phyloP scores from a whole-genome alignment of 441 rosid genomes.

The Bocquillonia castaneifolia region DNA sequence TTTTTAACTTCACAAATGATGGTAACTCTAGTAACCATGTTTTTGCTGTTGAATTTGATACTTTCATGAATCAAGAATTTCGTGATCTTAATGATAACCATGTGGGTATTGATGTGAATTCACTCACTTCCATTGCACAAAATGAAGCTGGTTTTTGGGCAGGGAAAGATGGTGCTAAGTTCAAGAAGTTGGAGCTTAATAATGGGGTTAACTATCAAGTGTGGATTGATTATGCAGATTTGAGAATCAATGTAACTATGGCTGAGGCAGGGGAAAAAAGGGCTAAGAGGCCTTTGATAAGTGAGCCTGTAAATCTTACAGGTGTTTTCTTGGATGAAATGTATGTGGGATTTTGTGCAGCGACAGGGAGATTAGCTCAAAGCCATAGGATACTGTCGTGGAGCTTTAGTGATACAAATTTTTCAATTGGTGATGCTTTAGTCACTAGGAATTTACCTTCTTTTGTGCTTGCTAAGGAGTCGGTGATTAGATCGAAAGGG shows the following conservation, averaged over 20 bases:
- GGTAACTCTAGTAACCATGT: slow-evolving; percentile 37
- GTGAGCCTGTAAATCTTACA: slow-evolving; percentile 39
- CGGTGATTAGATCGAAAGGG: slow-evolving; percentile 43
- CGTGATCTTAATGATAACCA: slow-evolving; percentile 53
- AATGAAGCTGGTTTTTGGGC: slow-evolving; percentile 50
- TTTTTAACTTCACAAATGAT: slow-evolving; percentile 48
- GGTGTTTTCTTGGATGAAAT: slow-evolving; percentile 55
- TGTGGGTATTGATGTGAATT: slow-evolving; percentile 57
- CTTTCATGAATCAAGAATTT: slow-evolving; percentile 48
- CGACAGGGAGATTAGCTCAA: slow-evolving; percentile 51
- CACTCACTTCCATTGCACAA: slow-evolving; percentile 45
- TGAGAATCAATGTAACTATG: slow-evolving; percentile 45
- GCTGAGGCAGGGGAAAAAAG: slow-evolving; percentile 36
- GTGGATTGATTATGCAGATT: slow-evolving; percentile 59
- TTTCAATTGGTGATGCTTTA: slow-evolving; percentile 44
- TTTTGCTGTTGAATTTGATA: slow-evolving; percentile 58
- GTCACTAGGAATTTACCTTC: slow-evolving; percentile 61
- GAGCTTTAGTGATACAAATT: slow-evolving; percentile 62
- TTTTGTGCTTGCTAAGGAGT: slow-evolving; percentile 45
- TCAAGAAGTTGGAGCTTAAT: slow-evolving; percentile 44
- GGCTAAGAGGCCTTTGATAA: slow-evolving; percentile 44
- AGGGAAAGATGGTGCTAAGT: slow-evolving; percentile 20
- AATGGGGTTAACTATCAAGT: slow-evolving; percentile 62
- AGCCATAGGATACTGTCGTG: slow-evolving; percentile 61
- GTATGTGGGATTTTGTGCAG: slow-evolving; percentile 66